Conservation (phyloP, 2,329 filamentous ascomycete species). For the Dothideomycetes sp. region DNA sequence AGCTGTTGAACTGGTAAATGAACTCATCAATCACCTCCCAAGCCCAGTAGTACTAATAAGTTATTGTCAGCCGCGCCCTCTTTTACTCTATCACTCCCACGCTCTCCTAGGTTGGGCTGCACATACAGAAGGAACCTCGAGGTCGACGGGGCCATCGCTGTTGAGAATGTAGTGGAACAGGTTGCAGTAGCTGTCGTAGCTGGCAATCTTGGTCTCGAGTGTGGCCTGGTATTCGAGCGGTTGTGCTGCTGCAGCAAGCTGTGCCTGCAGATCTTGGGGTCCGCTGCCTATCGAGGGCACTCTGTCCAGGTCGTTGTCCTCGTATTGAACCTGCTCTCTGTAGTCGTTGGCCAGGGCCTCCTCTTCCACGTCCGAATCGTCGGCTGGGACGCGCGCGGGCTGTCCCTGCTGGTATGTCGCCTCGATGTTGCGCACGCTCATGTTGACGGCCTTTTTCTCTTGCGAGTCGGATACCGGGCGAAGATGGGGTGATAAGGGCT, state of each 20-base stretch:
- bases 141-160: slow-evolving; percentile 95
- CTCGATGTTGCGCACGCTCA: slow-evolving; percentile 25
- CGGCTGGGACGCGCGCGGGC: slow-evolving; percentile 19
- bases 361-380: slow-evolving; percentile 88
- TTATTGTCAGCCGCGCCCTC: slow-evolving; percentile 2
- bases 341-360: slow-evolving; percentile 93
- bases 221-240: slow-evolving; percentile 93
- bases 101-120: slow-evolving; percentile 8
- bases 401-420: slow-evolving; percentile 30
- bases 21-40: slow-evolving; percentile 99
- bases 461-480: no score
- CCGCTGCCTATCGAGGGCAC: slow-evolving; percentile 52
- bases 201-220: slow-evolving; percentile 93
- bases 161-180: slow-evolving; percentile 99
- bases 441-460: slow-evolving; percentile 11
- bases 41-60: slow-evolving; percentile 87
- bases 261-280: slow-evolving; percentile 84
- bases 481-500: neutral
- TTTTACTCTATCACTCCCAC: slow-evolving; percentile 2
- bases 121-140: slow-evolving; percentile 91
- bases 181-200: slow-evolving; percentile 99
- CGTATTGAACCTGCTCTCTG: slow-evolving; percentile 89
- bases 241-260: slow-evolving; percentile 82
- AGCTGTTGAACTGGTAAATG: slow-evolving; percentile 99
- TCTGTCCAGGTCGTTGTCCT: slow-evolving; percentile 61